Percentiles rank a stretch among this genome's conserved stretches.
These are phyloP conservation scores for Podila epigama DNA, from an alignment of 192 early-diverging fungal species.

Conservation along the genomic window DNA sequence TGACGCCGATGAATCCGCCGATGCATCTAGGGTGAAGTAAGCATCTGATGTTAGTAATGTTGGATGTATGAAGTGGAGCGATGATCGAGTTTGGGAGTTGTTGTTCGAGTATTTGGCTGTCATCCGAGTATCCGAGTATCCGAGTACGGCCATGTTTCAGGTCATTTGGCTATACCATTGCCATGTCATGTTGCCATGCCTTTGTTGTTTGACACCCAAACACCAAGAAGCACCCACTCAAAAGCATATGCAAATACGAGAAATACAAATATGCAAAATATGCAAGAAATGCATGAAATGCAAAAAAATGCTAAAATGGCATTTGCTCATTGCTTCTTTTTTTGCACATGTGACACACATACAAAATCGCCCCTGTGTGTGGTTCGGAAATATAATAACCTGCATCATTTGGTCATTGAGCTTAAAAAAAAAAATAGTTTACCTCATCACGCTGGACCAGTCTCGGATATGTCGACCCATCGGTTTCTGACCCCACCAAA, in stretches of 20 bases:
- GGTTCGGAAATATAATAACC: constrained; percentile 22
- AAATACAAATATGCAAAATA: background rate
- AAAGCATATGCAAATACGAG: too few species aligned
- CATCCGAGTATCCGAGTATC: background rate
- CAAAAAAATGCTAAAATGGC: constrained; percentile 6
- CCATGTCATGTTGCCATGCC: background rate
- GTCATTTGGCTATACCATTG: background rate
- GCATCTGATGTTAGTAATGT: too few species aligned
- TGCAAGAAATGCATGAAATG: background rate
- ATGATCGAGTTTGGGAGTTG: too few species aligned
- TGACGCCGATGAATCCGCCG: constrained; percentile 64
- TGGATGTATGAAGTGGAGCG: background rate
- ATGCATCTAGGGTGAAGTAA: constrained; percentile 34
- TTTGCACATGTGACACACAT: too few species aligned
- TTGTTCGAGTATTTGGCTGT: too few species aligned
- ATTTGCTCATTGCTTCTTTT: constrained; percentile 52
- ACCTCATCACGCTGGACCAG: constrained; percentile 68
- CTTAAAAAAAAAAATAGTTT: constrained; percentile 53
- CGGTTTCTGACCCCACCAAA: constrained; percentile 57
- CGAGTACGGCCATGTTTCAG: too few species aligned
- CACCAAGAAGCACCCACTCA: too few species aligned
- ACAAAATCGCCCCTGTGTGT: too few species aligned
- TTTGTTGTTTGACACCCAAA: background rate
- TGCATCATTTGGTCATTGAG: too few species aligned
- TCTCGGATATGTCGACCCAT: constrained; percentile 51